Evolutionary conservation across 306 rosid species (phyloP), one percentile per base, ranked within the genome.

Genomic region (Acacia crassicarpa): DNA sequence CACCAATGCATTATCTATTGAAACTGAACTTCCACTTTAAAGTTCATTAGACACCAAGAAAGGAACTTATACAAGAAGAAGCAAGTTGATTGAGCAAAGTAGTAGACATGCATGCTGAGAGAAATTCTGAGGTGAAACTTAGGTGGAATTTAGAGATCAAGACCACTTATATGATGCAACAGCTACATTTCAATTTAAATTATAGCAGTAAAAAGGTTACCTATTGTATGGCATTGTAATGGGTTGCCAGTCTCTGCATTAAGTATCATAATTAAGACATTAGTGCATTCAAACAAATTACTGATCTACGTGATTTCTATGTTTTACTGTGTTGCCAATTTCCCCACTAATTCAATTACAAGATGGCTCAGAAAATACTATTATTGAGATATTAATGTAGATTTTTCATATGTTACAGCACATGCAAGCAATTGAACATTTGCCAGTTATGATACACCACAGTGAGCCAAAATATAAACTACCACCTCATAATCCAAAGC

Each of bases 211-310:
- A 81, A 72, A 19, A 77, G 13, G n/a, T 82, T 88, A 94, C 97
- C 88, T 25, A 23, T 71, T 56, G 91, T 79, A 8, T 90, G 95
- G 70, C 95, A 92, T 71, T 89, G 84, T 79, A 89, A 81, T 9
- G 85, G 90, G 75, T 84, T 90, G 65, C 89, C 92, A 4, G 82
- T 91, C 80, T 84, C 93, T 91, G 89, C 83, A 84, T 70, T 79
- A 73, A 61, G 51, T 40, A 71, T 80, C 49, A 82, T 27, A 32
- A 80, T 67, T 40, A 86, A 79, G 67, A 54, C 33, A 61, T 79
- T 71, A 80, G 83, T 69, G 67, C 81, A 58, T 40, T 61, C 62
- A 73, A 79, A 67, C 70, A 76, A 72, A 56, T 33, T 22, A 27
- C 72, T 40, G 43, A 46, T 19, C 33, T 27, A n/a, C 6, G 35